A percentile compares a stretch with the other conserved stretches of the same genome.
phyloP scores from a whole-genome alignment of 2,329 filamentous ascomycete genomes.

The Stachybotrys echinatus region DNA sequence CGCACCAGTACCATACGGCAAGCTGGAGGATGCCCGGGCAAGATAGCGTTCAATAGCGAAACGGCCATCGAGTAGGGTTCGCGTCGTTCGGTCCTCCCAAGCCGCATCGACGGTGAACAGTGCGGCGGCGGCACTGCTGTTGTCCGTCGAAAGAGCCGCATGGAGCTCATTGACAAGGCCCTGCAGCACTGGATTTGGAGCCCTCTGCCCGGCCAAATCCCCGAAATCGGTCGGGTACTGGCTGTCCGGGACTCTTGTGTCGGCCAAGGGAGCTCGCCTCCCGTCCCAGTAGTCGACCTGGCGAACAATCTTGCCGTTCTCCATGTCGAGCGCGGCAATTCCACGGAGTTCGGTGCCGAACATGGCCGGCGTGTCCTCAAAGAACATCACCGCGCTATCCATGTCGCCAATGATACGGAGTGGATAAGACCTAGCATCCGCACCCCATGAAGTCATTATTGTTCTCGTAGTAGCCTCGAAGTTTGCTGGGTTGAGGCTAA shows the following conservation, averaged over 20 bases:
- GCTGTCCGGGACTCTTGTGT: background rate
- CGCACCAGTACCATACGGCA: constrained; percentile 1
- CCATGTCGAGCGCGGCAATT: constrained; percentile 1
- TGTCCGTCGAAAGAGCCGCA: background rate
- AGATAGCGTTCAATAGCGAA: constrained; percentile 2
- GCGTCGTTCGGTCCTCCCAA: constrained; percentile 2
- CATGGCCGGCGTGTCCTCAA: constrained; percentile 3
- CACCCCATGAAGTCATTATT: background rate
- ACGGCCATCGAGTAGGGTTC: background rate
- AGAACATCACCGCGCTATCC: constrained; percentile 3
- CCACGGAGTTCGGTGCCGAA: constrained; percentile 3
- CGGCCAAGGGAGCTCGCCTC: constrained; percentile 1
- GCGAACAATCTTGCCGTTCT: constrained; percentile 2
- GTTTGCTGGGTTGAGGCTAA: background rate
- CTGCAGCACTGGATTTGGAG: constrained; percentile 1
- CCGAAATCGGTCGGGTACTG: constrained; percentile 1
- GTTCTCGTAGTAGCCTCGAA: background rate
- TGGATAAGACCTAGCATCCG: background rate
- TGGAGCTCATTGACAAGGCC: constrained; percentile 1
- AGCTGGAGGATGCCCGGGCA: constrained; percentile 1
- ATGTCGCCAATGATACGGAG: constrained; percentile 1
- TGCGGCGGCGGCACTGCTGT: background rate
- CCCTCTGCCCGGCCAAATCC: background rate
- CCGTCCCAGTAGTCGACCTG: constrained; percentile 5
- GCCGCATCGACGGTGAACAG: constrained; percentile 1